These are phyloP conservation scores for Fraxinus sp. DNA, from an alignment of 305 asterid genomes.

Conservation along the genomic window DNA sequence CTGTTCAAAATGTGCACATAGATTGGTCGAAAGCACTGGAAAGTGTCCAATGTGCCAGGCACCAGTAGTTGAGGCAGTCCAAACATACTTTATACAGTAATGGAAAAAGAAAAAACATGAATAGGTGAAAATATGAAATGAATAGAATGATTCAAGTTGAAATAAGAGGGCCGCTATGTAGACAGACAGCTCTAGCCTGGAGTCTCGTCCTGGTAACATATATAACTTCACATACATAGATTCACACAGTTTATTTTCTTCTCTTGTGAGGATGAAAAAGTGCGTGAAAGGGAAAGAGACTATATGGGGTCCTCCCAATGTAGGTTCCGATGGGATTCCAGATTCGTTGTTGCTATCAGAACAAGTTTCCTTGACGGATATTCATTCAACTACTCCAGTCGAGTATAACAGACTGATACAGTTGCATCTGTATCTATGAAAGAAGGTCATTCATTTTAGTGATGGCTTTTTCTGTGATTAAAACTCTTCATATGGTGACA, in stretches of 20 bases:
- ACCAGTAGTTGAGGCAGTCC: conserved; percentile 71
- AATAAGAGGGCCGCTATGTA: conserved; percentile 24
- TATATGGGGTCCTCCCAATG: background rate
- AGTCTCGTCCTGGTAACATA: conserved; percentile 36
- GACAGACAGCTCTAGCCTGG: conserved; percentile 21
- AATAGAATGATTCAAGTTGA: conserved; percentile 21
- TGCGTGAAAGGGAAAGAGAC: background rate
- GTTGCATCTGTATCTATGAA: background rate
- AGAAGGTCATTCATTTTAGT: conserved; percentile 39
- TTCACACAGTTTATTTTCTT: background rate
- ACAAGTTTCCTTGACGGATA: conserved; percentile 15
- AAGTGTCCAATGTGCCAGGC: conserved; percentile 91
- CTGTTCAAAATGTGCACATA: conserved; percentile 76
- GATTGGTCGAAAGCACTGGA: conserved; percentile 43
- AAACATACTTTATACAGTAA: conserved; percentile 60
- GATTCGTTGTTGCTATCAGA: conserved; percentile 20
- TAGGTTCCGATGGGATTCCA: conserved; percentile 4
- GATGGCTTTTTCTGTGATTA: conserved; percentile 38
- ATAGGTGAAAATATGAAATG: conserved; percentile 15
- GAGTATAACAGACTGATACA: background rate
- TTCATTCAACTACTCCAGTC: conserved; percentile 18
- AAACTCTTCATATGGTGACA: background rate
- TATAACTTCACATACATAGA: background rate
- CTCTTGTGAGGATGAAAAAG: background rate
- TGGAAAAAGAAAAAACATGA: background rate